Conservation (phyloP, 768 basidiomycete species). For the Termitomyces sp. region DNA sequence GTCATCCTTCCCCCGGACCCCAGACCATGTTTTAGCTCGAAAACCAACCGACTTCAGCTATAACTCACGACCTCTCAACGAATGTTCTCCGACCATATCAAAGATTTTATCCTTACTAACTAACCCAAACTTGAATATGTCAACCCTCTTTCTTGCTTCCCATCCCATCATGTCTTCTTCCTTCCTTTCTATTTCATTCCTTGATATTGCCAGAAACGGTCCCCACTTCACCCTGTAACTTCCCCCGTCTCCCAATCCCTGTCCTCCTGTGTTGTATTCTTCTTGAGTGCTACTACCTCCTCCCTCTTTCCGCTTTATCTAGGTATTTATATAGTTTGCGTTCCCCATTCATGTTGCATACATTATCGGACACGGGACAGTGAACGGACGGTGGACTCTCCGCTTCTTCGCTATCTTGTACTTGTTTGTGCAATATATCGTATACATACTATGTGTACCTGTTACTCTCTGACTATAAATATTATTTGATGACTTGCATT, state of each 20-base stretch:
- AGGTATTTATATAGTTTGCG: constrained; percentile 13
- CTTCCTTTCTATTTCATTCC: neutral
- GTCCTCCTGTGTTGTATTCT: neutral
- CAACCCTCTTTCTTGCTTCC: neutral
- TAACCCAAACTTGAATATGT: neutral
- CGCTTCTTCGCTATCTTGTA: constrained; percentile 48
- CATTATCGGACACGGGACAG: constrained; percentile 38
- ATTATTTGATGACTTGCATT: neutral
- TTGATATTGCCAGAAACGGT: neutral
- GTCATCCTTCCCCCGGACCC: constrained; percentile 47
- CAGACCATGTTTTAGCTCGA: constrained; percentile 23
- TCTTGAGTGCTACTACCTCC: neutral
- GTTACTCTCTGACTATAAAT: neutral
- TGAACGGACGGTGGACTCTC: constrained; percentile 50
- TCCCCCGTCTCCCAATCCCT: constrained; percentile 10
- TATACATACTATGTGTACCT: constrained; percentile 5
- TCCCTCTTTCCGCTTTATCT: neutral
- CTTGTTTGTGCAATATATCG: constrained; percentile 27
- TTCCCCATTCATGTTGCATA: constrained; percentile 14
- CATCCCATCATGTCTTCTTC: neutral
- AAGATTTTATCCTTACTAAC: neutral
- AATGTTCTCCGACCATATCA: neutral
- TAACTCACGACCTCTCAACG: constrained; percentile 2
- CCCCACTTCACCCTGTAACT: neutral
- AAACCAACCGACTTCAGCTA: neutral